A percentile compares a stretch with the other conserved stretches of the same genome.
These are phyloP conservation scores for Diaporthe citrichinensis DNA, from an alignment of 2,329 filamentous ascomycete genomes.

Conservation along the genomic window DNA sequence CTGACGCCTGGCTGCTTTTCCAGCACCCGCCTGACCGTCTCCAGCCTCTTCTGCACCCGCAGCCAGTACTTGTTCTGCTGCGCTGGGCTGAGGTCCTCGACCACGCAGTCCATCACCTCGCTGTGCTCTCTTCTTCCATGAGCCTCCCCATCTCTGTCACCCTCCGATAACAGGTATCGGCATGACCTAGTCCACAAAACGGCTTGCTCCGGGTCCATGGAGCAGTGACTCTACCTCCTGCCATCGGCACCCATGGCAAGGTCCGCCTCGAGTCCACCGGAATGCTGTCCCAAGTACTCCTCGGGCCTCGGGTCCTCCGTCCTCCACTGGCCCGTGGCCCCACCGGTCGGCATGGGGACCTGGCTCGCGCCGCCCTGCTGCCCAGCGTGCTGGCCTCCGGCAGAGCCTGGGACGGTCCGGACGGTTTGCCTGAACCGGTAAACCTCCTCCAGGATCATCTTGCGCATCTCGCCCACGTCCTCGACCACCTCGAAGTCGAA, in stretches of 20 bases:
- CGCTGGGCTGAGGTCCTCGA: slow-evolving; percentile 27
- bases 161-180: slow-evolving; percentile 17
- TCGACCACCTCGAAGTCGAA: slow-evolving; percentile 99
- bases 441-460: slow-evolving; percentile 98
- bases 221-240: slow-evolving; percentile 44
- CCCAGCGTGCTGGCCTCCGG: slow-evolving; percentile 45
- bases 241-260: slow-evolving; percentile 72
- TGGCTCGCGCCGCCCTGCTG: slow-evolving; percentile 56
- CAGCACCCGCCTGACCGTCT: slow-evolving; percentile 18
- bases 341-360: slow-evolving; percentile 67
- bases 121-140: not conserved
- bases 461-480: slow-evolving; percentile 93
- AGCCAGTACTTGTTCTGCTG: slow-evolving; percentile 34
- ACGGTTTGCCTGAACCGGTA: slow-evolving; percentile 81
- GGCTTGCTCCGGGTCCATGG: slow-evolving; percentile 20
- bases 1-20: slow-evolving; percentile 3
- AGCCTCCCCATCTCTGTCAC: not conserved
- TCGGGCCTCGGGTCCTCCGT: slow-evolving; percentile 73
- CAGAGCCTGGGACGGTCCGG: slow-evolving; percentile 62
- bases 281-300: slow-evolving; percentile 64
- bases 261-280: slow-evolving; percentile 70
- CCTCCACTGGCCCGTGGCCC: slow-evolving; percentile 63
- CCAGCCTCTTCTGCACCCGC: slow-evolving; percentile 33
- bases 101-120: slow-evolving; percentile 14
- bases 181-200: slow-evolving; percentile 36